Conservation (phyloP, 345 rosid genomes). For the Raphanus sativus region DNA sequence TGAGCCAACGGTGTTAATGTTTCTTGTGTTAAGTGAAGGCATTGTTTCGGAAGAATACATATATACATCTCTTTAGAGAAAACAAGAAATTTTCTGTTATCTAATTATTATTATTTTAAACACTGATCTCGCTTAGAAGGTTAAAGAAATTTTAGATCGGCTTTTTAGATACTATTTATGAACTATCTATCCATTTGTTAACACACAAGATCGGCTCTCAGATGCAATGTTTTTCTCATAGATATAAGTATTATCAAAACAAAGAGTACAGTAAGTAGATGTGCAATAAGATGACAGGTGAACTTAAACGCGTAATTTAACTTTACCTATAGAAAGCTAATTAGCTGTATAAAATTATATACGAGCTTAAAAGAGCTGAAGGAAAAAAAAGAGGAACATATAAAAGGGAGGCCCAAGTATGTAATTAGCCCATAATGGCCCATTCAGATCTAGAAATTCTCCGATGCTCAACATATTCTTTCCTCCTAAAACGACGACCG, state of each 20-base stretch:
- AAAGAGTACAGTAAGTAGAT: too few relatives aligned
- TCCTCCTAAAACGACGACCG: not conserved
- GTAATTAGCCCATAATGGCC: not conserved
- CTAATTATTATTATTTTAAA: not conserved
- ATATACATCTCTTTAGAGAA: not conserved
- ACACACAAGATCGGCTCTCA: not conserved
- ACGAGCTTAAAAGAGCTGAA: not conserved
- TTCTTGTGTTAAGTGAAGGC: not conserved
- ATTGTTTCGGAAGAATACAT: not conserved
- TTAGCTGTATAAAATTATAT: not conserved
- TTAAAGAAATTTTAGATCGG: too few relatives aligned
- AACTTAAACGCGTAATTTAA: not conserved
- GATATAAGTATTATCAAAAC: too few relatives aligned
- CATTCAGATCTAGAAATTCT: not conserved
- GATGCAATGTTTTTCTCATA: not conserved
- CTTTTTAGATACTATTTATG: too few relatives aligned
- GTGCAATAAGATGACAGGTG: not conserved
- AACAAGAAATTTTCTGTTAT: not conserved
- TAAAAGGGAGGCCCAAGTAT: not conserved
- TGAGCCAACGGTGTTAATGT: not conserved
- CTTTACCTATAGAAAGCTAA: not conserved
- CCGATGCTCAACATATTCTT: not conserved
- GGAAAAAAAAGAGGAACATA: not conserved
- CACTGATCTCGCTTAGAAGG: not conserved
- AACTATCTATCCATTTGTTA: too few relatives aligned